Percentiles rank a stretch among this genome's conserved stretches.
Evolutionary conservation across 140 eudicot species (phyloP).

Genomic region (Stevia rebaudiana): DNA sequence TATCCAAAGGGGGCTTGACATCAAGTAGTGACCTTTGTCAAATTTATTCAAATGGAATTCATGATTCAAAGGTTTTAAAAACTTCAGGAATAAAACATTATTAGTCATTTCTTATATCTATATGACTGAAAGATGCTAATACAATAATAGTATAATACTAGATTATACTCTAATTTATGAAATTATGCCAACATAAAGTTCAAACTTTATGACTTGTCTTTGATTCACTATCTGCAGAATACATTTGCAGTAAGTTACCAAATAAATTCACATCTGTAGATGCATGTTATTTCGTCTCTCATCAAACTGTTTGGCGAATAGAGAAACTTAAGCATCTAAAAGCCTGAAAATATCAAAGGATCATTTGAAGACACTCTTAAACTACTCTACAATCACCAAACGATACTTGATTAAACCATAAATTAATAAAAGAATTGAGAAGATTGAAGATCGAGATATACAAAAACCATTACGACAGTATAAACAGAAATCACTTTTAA

Average conservation of each 20-base stretch:
- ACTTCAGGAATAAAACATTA: not conserved
- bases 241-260: not conserved
- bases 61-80: not conserved
- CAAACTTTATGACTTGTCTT: not conserved
- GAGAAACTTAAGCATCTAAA: not conserved
- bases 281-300: not conserved
- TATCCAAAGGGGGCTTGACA: not conserved
- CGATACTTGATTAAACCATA: slow-evolving; percentile 6
- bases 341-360: slow-evolving; percentile 14
- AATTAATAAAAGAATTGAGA: slow-evolving; percentile 5
- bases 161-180: not conserved
- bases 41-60: not conserved
- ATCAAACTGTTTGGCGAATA: not conserved
- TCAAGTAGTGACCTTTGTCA: not conserved
- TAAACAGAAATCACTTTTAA: not conserved
- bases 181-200: not conserved
- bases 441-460: slow-evolving; percentile 1
- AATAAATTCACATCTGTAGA: slow-evolving; percentile 4
- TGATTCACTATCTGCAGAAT: not conserved
- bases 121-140: not conserved
- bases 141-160: too few species aligned
- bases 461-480: not conserved
- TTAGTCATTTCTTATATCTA: not conserved
- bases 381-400: not conserved
- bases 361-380: not conserved